Evolutionary conservation across 139 green algal genomes (phyloP).

Genomic region (Dunaliella sp.): DNA sequence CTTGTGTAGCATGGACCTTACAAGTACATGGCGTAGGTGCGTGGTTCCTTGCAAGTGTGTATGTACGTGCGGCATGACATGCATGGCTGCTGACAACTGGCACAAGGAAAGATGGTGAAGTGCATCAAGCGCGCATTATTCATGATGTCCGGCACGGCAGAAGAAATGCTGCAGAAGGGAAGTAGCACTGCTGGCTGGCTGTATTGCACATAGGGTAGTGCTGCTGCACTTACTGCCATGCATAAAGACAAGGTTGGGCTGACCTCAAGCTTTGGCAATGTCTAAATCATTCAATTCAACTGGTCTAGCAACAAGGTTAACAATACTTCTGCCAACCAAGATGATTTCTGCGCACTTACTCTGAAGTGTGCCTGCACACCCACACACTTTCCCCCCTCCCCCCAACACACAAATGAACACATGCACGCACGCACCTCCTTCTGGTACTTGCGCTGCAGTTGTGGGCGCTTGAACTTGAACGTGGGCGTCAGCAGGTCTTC

Average conservation of each 20-base stretch:
- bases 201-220: neutral
- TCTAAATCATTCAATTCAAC: neutral
- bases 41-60: neutral
- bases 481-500: slow-evolving; percentile 79
- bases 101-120: neutral
- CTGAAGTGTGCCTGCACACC: too few relatives aligned
- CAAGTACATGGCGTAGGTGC: neutral
- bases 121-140: neutral
- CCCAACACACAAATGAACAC: too few relatives aligned
- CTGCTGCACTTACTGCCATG: too few relatives aligned
- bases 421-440: neutral
- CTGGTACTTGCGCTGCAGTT: slow-evolving; percentile 46
- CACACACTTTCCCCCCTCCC: too few relatives aligned
- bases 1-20: too few relatives aligned
- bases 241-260: neutral
- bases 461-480: slow-evolving; percentile 68
- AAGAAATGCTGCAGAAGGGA: neutral
- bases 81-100: neutral
- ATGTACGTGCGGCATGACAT: neutral
- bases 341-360: too few relatives aligned
- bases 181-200: neutral
- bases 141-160: neutral
- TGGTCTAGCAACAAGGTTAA: neutral
- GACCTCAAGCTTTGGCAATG: neutral
- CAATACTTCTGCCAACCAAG: too few relatives aligned